A percentile compares a stretch with the other conserved stretches of the same genome.
Evolutionary conservation across 208 protist genomes (phyloP).

Genomic region (Strigomonas oncopelti): DNA sequence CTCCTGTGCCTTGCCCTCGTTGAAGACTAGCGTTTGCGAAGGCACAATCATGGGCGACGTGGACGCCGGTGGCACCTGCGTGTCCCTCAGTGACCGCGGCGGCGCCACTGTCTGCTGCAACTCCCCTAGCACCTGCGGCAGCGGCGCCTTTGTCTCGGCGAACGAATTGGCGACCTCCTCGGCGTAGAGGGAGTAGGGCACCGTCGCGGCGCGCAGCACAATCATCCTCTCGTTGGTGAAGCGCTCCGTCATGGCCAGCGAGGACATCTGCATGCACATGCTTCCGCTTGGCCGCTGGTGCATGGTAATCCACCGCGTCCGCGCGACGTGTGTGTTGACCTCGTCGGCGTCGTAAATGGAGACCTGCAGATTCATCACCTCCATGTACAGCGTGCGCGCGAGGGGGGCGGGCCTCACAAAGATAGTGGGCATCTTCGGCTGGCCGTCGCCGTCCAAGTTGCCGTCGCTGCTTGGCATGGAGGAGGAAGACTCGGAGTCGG

Average conservation of each 20-base stretch:
- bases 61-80: background rate
- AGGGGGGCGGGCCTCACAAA: constrained; percentile 5
- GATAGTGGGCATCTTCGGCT: background rate
- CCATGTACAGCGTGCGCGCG: constrained; percentile 26
- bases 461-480: background rate
- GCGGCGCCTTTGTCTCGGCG: too few species aligned
- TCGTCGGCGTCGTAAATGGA: constrained; percentile 57
- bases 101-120: background rate
- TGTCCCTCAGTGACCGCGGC: background rate
- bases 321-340: constrained; percentile 61
- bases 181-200: background rate
- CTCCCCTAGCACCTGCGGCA: background rate
- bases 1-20: background rate
- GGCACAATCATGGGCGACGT: background rate
- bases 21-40: background rate
- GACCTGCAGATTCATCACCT: constrained; percentile 32
- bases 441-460: background rate
- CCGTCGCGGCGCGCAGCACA: constrained; percentile 8
- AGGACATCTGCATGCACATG: constrained; percentile 34
- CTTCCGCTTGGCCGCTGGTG: constrained; percentile 33
- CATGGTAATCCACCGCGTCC: constrained; percentile 32
- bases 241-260: constrained; percentile 51
- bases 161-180: background rate
- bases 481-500: background rate
- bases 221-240: constrained; percentile 55